Conservation (phyloP, 148 eudicot species). For the Silene conica region DNA sequence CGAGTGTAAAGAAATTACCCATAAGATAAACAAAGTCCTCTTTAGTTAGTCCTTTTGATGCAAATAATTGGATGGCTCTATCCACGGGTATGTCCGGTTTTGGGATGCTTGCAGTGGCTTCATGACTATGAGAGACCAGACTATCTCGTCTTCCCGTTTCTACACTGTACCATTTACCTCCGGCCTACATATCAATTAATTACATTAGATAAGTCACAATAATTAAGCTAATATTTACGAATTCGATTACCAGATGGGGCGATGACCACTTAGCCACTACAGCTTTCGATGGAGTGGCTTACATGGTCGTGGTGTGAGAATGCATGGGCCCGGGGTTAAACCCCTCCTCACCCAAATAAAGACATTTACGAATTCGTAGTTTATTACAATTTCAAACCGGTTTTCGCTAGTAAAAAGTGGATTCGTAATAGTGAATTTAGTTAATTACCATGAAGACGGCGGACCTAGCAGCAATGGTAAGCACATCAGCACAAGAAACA, state of each 20-base stretch:
- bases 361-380: not conserved
- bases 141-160: conserved; percentile 25
- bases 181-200: conserved; percentile 16
- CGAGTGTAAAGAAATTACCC: conserved; percentile 15
- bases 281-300: too few species aligned
- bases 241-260: too few species aligned
- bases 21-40: conserved; percentile 42
- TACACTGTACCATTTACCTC: conserved; percentile 23
- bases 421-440: not conserved
- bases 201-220: too few species aligned
- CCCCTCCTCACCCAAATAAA: too few species aligned
- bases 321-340: too few species aligned
- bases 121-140: not conserved
- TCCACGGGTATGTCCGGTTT: conserved; percentile 3
- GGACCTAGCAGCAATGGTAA: conserved; percentile 14
- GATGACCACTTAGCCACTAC: too few species aligned
- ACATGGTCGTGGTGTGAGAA: too few species aligned
- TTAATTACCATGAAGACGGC: conserved; percentile 14
- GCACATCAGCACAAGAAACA: conserved; percentile 20
- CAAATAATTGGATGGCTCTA: conserved; percentile 21
- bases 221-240: too few species aligned
- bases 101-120: conserved; percentile 10
- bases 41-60: conserved; percentile 24
- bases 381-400: not conserved
- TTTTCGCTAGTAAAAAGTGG: not conserved